A percentile compares a stretch with the other conserved stretches of the same genome.
These are phyloP conservation scores for Vanrija pseudolonga DNA, from an alignment of 1,284 basidiomycete genomes.

Conservation along the genomic window DNA sequence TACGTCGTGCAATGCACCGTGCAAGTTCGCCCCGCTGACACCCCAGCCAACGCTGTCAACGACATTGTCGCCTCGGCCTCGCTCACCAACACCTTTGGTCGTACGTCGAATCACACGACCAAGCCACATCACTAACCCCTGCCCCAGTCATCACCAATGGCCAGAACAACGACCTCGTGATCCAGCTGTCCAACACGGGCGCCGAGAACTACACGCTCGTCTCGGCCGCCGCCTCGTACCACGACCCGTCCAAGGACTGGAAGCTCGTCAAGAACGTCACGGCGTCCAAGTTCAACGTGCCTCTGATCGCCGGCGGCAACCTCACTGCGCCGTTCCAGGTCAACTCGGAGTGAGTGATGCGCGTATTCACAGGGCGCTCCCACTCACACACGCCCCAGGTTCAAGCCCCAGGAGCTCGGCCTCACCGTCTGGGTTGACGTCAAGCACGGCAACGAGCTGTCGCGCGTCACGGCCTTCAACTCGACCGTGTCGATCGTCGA, in stretches of 20 bases:
- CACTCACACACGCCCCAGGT: constrained; percentile 41
- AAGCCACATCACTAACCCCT: not conserved
- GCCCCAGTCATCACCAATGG: constrained; percentile 75
- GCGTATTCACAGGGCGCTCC: not conserved
- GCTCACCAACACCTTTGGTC: constrained; percentile 75
- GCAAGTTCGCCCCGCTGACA: not conserved
- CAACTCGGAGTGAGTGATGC: constrained; percentile 74
- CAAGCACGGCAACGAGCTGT: constrained; percentile 17
- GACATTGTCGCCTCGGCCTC: constrained; percentile 64
- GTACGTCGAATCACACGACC: constrained; percentile 53
- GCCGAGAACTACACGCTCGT: constrained; percentile 70
- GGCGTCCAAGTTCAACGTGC: constrained; percentile 59
- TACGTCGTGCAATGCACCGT: constrained; percentile 2
- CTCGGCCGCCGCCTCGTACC: constrained; percentile 66
- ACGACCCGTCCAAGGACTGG: constrained; percentile 62
- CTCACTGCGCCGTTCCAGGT: constrained; percentile 70
- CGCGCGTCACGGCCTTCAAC: constrained; percentile 67
- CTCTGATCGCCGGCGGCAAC: constrained; percentile 62
- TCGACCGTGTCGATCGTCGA: constrained; percentile 77
- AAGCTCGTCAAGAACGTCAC: constrained; percentile 63
- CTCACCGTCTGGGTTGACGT: constrained; percentile 69
- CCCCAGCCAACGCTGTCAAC: constrained; percentile 7
- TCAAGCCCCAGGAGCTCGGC: constrained; percentile 67
- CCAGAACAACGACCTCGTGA: constrained; percentile 66
- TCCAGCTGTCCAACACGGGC: constrained; percentile 72